These are phyloP conservation scores for Lactifluus subvellereus DNA, from an alignment of 768 basidiomycete genomes.

Conservation along the genomic window DNA sequence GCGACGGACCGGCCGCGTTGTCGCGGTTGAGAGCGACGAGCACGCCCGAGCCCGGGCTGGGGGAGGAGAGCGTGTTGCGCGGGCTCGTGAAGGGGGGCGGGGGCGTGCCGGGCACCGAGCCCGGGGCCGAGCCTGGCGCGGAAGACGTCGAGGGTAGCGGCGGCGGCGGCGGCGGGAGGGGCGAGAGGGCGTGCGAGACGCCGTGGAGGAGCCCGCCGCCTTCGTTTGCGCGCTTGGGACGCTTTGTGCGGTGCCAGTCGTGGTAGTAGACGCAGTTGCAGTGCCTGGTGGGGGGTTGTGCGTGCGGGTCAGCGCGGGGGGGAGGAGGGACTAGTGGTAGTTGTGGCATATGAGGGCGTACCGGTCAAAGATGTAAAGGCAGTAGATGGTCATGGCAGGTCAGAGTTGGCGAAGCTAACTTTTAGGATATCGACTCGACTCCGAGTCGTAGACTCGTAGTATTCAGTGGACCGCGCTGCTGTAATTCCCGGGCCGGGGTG, in stretches of 20 bases:
- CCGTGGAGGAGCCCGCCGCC: slow-evolving; percentile 67
- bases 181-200: slow-evolving; percentile 66
- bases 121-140: slow-evolving; percentile 25
- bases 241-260: slow-evolving; percentile 82
- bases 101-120: slow-evolving; percentile 31
- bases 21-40: slow-evolving; percentile 49
- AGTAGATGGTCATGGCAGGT: slow-evolving; percentile 67
- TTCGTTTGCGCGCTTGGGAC: slow-evolving; percentile 65
- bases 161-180: slow-evolving; percentile 11
- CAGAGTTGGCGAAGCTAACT: too few relatives aligned
- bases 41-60: slow-evolving; percentile 43
- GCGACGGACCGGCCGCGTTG: slow-evolving; percentile 27
- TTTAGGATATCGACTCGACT: too few relatives aligned
- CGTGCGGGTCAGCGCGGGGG: slow-evolving; percentile 1
- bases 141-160: slow-evolving; percentile 21
- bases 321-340: too few relatives aligned
- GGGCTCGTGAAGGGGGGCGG: slow-evolving; percentile 42
- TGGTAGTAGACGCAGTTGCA: slow-evolving; percentile 93
- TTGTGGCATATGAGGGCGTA: slow-evolving; percentile 29
- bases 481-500: too few relatives aligned
- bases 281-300: slow-evolving; percentile 47
- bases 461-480: too few relatives aligned
- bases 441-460: too few relatives aligned
- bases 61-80: slow-evolving; percentile 58
- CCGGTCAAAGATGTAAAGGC: slow-evolving; percentile 93